A percentile compares a stretch with the other conserved stretches of the same genome.
Evolutionary conservation across 163 green algal genomes (phyloP).

Genomic region (Scenedesmus sp.): DNA sequence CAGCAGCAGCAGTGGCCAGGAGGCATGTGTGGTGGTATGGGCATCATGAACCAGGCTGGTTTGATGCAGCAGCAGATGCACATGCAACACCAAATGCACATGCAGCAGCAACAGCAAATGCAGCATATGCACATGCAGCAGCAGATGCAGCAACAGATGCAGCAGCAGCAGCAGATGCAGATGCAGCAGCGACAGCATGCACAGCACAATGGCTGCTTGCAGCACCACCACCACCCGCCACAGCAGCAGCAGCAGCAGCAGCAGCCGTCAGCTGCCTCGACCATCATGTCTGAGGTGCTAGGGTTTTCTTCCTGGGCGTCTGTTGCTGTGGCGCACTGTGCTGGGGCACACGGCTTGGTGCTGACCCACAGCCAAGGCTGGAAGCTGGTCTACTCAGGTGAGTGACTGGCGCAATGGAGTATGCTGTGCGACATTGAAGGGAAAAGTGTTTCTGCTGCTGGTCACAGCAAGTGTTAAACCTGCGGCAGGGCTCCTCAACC

Average conservation of each 20-base stretch:
- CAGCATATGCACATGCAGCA: background rate
- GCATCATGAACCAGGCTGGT: background rate
- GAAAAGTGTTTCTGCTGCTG: background rate
- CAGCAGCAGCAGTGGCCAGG: slow-evolving; percentile 38
- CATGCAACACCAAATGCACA: background rate
- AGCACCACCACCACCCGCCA: background rate
- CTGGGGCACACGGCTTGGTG: slow-evolving; percentile 80
- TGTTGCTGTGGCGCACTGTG: slow-evolving; percentile 68
- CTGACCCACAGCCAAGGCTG: slow-evolving; percentile 69
- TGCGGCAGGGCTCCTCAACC: no score
- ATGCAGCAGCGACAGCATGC: slow-evolving; percentile 4
- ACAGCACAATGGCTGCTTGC: background rate
- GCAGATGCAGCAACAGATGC: background rate
- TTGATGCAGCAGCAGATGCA: background rate
- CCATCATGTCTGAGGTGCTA: slow-evolving; percentile 29
- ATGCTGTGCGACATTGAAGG: no score
- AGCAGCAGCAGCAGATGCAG: background rate
- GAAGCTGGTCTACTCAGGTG: slow-evolving; percentile 91
- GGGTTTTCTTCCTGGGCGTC: slow-evolving; percentile 57
- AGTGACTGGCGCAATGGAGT: no score
- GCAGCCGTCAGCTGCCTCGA: background rate
- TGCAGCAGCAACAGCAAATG: background rate
- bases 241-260: slow-evolving; percentile 18
- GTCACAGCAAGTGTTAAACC: background rate
- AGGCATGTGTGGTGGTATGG: background rate